Conservation (phyloP, 495 filamentous ascomycete species). For the Hypoxylon subgilvum region DNA sequence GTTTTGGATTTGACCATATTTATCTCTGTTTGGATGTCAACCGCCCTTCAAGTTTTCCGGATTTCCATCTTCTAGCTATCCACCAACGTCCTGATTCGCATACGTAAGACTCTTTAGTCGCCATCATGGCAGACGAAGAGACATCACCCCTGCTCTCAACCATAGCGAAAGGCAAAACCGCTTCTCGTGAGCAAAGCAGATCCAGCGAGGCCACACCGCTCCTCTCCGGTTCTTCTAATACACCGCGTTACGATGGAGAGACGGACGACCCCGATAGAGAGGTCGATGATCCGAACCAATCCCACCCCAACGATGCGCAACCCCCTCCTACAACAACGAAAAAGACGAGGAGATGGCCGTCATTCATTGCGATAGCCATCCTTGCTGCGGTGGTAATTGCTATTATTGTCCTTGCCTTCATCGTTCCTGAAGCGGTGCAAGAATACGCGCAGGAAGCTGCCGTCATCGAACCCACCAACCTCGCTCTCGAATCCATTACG, state of each 20-base stretch:
- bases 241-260: slow-evolving; percentile 57
- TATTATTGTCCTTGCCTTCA: slow-evolving; percentile 69
- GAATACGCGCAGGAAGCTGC: slow-evolving; percentile 84
- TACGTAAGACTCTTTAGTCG: neutral
- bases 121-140: slow-evolving; percentile 55
- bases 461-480: slow-evolving; percentile 76
- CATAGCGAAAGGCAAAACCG: slow-evolving; percentile 40
- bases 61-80: too few species aligned
- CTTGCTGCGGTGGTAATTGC: slow-evolving; percentile 48
- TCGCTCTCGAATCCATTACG: slow-evolving; percentile 86
- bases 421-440: slow-evolving; percentile 78
- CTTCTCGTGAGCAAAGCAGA: slow-evolving; percentile 34
- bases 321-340: slow-evolving; percentile 33
- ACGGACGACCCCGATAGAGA: too few species aligned
- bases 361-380: slow-evolving; percentile 53
- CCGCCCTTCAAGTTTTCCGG: too few species aligned
- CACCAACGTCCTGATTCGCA: slow-evolving; percentile 3
- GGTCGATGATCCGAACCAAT: slow-evolving; percentile 41
- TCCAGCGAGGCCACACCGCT: slow-evolving; percentile 62
- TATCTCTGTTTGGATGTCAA: slow-evolving; percentile 1
- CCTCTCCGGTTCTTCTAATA: slow-evolving; percentile 47
- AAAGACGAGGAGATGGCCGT: slow-evolving; percentile 51
- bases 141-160: slow-evolving; percentile 50
- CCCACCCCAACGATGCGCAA: slow-evolving; percentile 26
- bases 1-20: slow-evolving; percentile 12